A percentile compares a stretch with the other conserved stretches of the same genome.
Evolutionary conservation across 441 rosid species (phyloP).

Genomic region (Mallotus repandus): DNA sequence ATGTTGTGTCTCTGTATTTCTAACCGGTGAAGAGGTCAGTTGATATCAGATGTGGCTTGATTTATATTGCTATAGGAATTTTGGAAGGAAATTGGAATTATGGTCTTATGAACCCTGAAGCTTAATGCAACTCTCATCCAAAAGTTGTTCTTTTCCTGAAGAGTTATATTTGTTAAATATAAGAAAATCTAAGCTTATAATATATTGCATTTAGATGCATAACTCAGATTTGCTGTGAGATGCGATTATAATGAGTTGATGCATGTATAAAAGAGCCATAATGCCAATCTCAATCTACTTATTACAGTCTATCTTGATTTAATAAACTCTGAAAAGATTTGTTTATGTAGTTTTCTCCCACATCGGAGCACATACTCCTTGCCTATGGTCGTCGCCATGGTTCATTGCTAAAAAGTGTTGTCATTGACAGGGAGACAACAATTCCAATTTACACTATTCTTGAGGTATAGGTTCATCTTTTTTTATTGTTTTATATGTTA

Average conservation of each 20-base stretch:
- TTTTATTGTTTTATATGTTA: background rate
- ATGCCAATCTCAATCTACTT: background rate
- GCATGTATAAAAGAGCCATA: background rate
- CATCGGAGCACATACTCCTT: conserved; percentile 76
- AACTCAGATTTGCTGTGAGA: background rate
- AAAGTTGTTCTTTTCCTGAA: background rate
- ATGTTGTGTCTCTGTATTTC: background rate
- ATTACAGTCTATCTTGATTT: background rate
- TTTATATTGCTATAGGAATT: background rate
- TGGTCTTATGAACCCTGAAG: background rate
- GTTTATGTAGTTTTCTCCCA: conserved; percentile 69
- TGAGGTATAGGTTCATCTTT: conserved; percentile 50
- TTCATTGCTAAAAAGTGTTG: conserved; percentile 71
- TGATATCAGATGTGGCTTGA: background rate
- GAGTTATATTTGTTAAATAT: background rate
- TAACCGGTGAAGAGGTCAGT: background rate
- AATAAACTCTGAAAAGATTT: background rate
- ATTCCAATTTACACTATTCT: conserved; percentile 70
- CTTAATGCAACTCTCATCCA: background rate
- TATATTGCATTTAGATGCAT: background rate
- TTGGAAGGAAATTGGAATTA: background rate
- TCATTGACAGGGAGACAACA: conserved; percentile 66
- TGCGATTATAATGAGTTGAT: background rate
- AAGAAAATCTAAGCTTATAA: background rate
- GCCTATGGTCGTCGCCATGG: conserved; percentile 86